These are phyloP conservation scores for Bruguiera gymnorhiza DNA, from an alignment of 345 rosid species.

Conservation along the genomic window DNA sequence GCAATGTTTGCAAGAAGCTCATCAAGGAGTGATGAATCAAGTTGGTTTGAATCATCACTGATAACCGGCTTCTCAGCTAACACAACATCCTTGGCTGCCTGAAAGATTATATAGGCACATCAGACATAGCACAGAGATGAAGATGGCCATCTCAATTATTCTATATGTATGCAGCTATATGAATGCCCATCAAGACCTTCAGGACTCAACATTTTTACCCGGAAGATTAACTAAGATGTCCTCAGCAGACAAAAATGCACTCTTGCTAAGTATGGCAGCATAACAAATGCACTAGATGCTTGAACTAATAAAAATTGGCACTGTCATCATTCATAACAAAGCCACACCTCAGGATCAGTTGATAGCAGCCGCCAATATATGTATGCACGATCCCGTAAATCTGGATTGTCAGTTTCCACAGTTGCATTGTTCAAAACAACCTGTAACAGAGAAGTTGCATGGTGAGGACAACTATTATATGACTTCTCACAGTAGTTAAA, in stretches of 20 bases:
- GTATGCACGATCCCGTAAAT: slow-evolving; percentile 96
- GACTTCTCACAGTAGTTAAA: neutral
- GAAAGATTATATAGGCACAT: slow-evolving; percentile 24
- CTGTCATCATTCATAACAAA: slow-evolving; percentile 7
- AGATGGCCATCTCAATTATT: neutral
- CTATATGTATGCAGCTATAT: neutral
- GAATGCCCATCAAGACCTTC: too few species aligned
- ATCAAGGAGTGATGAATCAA: slow-evolving; percentile 89
- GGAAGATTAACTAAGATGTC: neutral
- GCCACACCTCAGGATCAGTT: slow-evolving; percentile 93
- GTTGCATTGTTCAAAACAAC: slow-evolving; percentile 98
- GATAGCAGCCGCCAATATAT: slow-evolving; percentile 98
- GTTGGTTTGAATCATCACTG: slow-evolving; percentile 93
- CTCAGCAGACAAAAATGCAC: neutral
- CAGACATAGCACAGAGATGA: neutral
- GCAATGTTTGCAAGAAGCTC: slow-evolving; percentile 98
- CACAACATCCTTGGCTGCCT: slow-evolving; percentile 99
- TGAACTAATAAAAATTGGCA: slow-evolving; percentile 5
- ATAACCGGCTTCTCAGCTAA: slow-evolving; percentile 99
- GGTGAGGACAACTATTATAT: slow-evolving; percentile 5
- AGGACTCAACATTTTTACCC: neutral
- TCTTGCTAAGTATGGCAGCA: neutral
- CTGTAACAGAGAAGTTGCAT: slow-evolving; percentile 35
- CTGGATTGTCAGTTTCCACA: slow-evolving; percentile 98
- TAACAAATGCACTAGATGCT: neutral